Base-by-base conservation (phyloP, 2,329 filamentous ascomycete genomes). In the Hymenoscyphus fraxineus region DNA sequence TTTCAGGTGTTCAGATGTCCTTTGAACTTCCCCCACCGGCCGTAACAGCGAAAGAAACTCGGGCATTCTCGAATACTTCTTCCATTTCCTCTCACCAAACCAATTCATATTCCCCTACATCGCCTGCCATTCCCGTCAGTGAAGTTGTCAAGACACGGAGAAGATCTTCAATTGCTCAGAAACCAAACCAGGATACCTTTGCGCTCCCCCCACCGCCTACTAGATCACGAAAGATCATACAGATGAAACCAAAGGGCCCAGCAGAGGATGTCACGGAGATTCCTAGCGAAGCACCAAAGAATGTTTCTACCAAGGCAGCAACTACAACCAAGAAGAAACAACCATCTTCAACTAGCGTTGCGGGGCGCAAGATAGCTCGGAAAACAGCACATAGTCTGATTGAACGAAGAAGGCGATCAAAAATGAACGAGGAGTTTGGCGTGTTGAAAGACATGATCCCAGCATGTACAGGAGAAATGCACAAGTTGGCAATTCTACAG, bases 371-470 rank as follows among this genome's bases (percentile, higher is more conserved):
- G 80, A 96, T 95, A 70, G 93, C 95, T 6, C 85, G 95, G 69
- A 98, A 97, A 80, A 98, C 94, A 1, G 95, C 95, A 12, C 95
- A 99, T 75, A 97, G 93, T 73, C 79, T 98, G 69, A 99, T 98
- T 71, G 95, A 99, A 79, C 83, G 95, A 57, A 82, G 94, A 64
- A 82, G 95, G 72, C 83, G 95, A 67, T 96, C 92, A 13, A 99
- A 98, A 81, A 99, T 98, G 94, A 98, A 99, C 71, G 94, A 98
- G 76, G 95, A 98, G 78, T 98, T 98, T 79, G 90, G 88, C 1
- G 90, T 96, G 16, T 80, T 98, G 69, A 98, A 98, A 79, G 86
- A 89, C 72, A 93, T 99, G 91, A 96, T 98, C 64, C 95, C 95
- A 0, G 94, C 95, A 1, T 98, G 95, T 77, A 87, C 85, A n/a